phyloP scores from a whole-genome alignment of 176 grass and related monocot species.

The Oryza rufipogon region DNA sequence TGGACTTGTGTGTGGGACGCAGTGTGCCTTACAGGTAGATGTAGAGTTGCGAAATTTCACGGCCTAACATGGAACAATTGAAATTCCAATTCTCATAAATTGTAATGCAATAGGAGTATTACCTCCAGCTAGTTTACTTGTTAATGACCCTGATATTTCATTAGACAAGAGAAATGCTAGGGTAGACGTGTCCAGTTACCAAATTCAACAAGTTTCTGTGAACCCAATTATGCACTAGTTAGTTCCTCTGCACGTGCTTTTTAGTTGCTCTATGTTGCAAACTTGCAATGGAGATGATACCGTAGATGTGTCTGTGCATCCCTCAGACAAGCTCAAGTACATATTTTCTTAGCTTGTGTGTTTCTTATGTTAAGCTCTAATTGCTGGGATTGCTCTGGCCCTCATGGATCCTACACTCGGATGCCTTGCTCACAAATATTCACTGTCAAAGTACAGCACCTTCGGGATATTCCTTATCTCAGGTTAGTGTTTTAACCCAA shows the following conservation, averaged over 20 bases:
- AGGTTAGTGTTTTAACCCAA: conserved; percentile 49
- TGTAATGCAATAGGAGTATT: neutral
- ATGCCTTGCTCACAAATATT: conserved; percentile 78
- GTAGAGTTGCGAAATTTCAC: neutral
- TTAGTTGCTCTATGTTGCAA: conserved; percentile 1
- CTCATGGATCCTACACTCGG: conserved; percentile 82
- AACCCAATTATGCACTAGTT: neutral
- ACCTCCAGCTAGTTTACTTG: neutral
- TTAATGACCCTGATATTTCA: conserved; percentile 16
- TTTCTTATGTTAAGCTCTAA: conserved; percentile 64
- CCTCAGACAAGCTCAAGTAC: conserved; percentile 9
- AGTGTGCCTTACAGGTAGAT: neutral
- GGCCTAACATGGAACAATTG: neutral
- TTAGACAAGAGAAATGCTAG: neutral
- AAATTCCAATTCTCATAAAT: neutral
- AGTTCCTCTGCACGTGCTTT: neutral
- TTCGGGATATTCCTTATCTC: conserved; percentile 93
- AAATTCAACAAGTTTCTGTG: conserved; percentile 8
- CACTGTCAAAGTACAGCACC: conserved; percentile 75
- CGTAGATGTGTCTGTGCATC: neutral
- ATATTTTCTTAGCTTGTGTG: conserved; percentile 16
- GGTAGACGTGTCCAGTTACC: neutral
- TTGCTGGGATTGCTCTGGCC: conserved; percentile 59
- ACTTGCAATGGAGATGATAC: conserved; percentile 5
- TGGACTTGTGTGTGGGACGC: neutral